A percentile compares a stretch with the other conserved stretches of the same genome.
phyloP scores from a whole-genome alignment of 768 basidiomycete genomes.

The Chalciporus sphaerocephalus region DNA sequence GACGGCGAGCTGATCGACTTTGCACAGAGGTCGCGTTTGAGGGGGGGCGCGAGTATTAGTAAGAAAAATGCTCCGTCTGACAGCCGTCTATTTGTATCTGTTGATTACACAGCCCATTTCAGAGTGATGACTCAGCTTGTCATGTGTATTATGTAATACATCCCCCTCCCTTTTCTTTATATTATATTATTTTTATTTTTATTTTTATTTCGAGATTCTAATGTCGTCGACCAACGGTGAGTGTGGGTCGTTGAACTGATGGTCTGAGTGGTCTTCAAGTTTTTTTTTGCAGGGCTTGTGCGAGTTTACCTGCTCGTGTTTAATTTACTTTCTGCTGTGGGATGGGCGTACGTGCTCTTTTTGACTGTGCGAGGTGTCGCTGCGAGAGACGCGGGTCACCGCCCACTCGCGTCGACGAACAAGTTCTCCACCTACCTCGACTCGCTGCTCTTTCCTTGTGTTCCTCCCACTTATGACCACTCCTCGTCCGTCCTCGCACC shows the following conservation, averaged over 20 bases:
- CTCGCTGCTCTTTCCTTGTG: constrained; percentile 34
- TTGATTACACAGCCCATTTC: constrained; percentile 12
- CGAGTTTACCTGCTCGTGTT: constrained; percentile 66
- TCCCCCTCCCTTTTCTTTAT: no score
- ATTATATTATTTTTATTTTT: no score
- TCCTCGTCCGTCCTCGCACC: constrained; percentile 60
- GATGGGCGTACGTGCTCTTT: constrained; percentile 72
- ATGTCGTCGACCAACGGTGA: no score
- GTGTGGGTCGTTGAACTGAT: no score
- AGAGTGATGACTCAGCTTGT: constrained; percentile 8
- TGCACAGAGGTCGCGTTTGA: constrained; percentile 30
- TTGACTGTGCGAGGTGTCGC: constrained; percentile 46
- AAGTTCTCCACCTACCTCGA: constrained; percentile 33
- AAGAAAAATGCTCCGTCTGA: constrained; percentile 25
- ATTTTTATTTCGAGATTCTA: no score
- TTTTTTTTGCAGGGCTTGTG: not conserved
- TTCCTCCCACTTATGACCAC: constrained; percentile 44
- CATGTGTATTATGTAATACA: constrained; percentile 8
- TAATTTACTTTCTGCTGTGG: constrained; percentile 69
- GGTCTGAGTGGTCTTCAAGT: not conserved
- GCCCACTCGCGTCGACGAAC: constrained; percentile 34
- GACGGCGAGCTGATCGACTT: constrained; percentile 4
- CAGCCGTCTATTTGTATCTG: constrained; percentile 17
- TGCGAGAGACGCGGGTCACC: not conserved
- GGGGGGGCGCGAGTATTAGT: constrained; percentile 36